Percentiles rank a stretch among this genome's conserved stretches.
Conservation (phyloP, 768 basidiomycete species). For the Podaxis sp. region DNA sequence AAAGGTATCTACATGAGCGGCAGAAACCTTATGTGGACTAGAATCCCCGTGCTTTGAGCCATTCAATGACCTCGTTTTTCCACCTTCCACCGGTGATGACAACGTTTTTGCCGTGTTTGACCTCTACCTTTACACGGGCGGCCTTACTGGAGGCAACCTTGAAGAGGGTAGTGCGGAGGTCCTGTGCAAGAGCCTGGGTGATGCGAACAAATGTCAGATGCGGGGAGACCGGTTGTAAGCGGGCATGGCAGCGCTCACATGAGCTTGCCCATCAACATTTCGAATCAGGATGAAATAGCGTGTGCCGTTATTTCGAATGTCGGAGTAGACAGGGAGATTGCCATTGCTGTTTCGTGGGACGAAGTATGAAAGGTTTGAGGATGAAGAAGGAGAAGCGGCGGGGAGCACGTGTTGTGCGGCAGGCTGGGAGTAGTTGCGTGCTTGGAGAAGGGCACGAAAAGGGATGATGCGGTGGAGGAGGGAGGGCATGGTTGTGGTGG, state of each 20-base stretch:
- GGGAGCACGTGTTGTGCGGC: constrained; percentile 16
- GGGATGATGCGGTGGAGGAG: constrained; percentile 18
- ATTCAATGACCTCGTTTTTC: constrained; percentile 60
- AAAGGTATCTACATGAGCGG: constrained; percentile 1
- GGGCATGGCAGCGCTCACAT: constrained; percentile 40
- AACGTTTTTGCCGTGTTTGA: constrained; percentile 51
- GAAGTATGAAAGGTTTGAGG: constrained; percentile 43
- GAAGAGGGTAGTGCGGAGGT: constrained; percentile 56
- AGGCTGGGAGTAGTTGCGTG: constrained; percentile 17
- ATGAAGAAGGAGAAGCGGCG: constrained; percentile 2
- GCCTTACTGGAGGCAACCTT: constrained; percentile 43
- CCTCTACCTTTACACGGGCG: constrained; percentile 46
- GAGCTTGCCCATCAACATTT: constrained; percentile 64
- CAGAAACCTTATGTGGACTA: constrained; percentile 25
- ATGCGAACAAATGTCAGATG: constrained; percentile 16
- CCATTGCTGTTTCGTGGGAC: constrained; percentile 68
- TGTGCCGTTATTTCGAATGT: constrained; percentile 66
- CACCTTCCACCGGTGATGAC: constrained; percentile 62
- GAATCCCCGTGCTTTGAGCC: constrained; percentile 68
- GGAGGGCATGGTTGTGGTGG: not conserved
- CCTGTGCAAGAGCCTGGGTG: constrained; percentile 56
- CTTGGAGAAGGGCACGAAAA: constrained; percentile 7
- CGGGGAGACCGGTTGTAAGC: constrained; percentile 13
- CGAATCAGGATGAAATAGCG: constrained; percentile 59
- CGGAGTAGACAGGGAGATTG: constrained; percentile 73